Conservation (phyloP, 352 stramenopile species). For the Globisporangium megalacanthum region DNA sequence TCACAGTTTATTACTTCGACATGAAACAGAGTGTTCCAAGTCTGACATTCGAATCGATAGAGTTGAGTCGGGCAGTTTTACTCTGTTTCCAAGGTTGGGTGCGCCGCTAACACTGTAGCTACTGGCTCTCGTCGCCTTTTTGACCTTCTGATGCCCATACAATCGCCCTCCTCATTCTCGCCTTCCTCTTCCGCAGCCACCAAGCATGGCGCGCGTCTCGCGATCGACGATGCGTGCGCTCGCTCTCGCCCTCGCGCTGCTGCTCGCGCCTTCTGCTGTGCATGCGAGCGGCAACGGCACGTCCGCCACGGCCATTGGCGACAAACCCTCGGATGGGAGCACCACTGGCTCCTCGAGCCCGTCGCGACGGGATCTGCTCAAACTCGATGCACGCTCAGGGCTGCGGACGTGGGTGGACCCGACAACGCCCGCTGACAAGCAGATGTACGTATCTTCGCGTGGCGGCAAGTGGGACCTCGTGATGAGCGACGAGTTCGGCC, state of each 20-base stretch:
- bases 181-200: too few relatives aligned
- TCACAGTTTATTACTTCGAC: too few relatives aligned
- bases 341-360: slow-evolving; percentile 4
- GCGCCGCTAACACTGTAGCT: too few relatives aligned
- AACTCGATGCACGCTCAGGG: slow-evolving; percentile 36
- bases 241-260: background rate
- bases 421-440: slow-evolving; percentile 35
- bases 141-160: too few relatives aligned
- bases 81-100: too few relatives aligned
- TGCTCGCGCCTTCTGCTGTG: slow-evolving; percentile 4
- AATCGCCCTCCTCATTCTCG: too few relatives aligned
- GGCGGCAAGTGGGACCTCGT: slow-evolving; percentile 50
- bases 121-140: too few relatives aligned
- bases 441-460: slow-evolving; percentile 42
- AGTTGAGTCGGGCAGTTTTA: too few relatives aligned
- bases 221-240: background rate
- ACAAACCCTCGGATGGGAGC: background rate
- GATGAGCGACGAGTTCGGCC: slow-evolving; percentile 68
- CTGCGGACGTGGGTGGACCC: slow-evolving; percentile 55
- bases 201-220: slow-evolving; percentile 5
- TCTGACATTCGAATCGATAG: too few relatives aligned
- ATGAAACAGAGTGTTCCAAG: too few relatives aligned
- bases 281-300: slow-evolving; percentile 10
- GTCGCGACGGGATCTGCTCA: slow-evolving; percentile 9
- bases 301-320: background rate